Conservation (phyloP, 768 basidiomycete genomes). For the Mycena pura region DNA sequence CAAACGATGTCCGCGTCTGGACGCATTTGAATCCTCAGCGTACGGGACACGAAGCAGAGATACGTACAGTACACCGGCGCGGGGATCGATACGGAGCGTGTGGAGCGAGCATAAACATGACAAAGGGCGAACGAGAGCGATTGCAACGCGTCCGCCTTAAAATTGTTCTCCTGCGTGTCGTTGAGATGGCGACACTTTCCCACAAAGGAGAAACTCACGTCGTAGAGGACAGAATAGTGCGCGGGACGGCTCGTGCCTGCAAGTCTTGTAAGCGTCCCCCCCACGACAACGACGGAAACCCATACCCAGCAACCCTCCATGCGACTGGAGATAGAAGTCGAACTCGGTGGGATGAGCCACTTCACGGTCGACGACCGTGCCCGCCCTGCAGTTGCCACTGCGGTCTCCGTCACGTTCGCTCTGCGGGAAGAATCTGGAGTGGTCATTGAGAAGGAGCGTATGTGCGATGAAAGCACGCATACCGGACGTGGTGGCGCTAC, state of each 20-base stretch:
- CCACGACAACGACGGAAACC: background rate
- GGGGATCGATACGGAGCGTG: slow-evolving; percentile 27
- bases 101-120: slow-evolving; percentile 45
- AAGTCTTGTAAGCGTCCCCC: background rate
- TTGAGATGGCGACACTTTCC: background rate
- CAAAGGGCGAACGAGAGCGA: slow-evolving; percentile 72
- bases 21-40: background rate
- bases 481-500: slow-evolving; percentile 35
- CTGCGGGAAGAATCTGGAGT: slow-evolving; percentile 54
- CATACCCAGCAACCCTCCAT: slow-evolving; percentile 60
- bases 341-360: slow-evolving; percentile 62
- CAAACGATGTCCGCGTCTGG: slow-evolving; percentile 70
- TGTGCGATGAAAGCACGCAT: slow-evolving; percentile 16
- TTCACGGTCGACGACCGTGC: slow-evolving; percentile 63
- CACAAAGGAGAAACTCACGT: slow-evolving; percentile 21
- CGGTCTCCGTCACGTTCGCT: slow-evolving; percentile 46
- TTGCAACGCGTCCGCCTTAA: slow-evolving; percentile 66
- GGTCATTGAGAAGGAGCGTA: background rate
- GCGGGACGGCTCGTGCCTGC: slow-evolving; percentile 47
- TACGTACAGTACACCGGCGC: slow-evolving; percentile 23
- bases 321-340: slow-evolving; percentile 65
- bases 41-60: background rate
- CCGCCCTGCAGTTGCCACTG: slow-evolving; percentile 63
- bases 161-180: slow-evolving; percentile 52
- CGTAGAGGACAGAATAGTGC: slow-evolving; percentile 36